Evolutionary conservation across 768 basidiomycete genomes (phyloP), one percentile per base, ranked within the genome.

Genomic region (Lyophyllum decastes): DNA sequence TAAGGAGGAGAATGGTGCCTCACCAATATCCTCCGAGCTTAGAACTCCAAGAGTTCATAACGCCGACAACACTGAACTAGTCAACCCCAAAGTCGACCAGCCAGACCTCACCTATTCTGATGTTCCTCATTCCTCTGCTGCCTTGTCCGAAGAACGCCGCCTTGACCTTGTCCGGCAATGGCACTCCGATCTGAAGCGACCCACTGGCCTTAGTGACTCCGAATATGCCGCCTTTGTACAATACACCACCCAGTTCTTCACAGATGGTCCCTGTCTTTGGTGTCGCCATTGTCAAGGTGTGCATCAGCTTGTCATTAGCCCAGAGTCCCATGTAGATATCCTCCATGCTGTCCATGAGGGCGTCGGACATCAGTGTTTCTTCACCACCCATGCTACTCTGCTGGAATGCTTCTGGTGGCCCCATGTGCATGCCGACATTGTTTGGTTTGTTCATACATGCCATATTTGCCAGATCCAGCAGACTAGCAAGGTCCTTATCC

Each of bases 381-480:
- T 59, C 17, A 51, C 69, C 12, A 61, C 58, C 10, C 27, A 21
- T 30, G 25, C 34, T 0, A 19, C 17, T 1, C 7, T 71, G 2
- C 12, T 35, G 0, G 52, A 68, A 8, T 44, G 61, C 0, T 71
- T 71, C 41, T 74, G 66, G 71, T 70, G 75, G 67, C 71, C 73
- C 0, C 46, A 64, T 0, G 55, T 74, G 2, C 53, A 65, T 0
- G 40, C 64, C 0, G 68, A 76, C 35, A 43, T 77, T 1, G 59
- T 62, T 0, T 74, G 71, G 69, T 76, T 64, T 51, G 56, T 75
- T 1, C 49, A 61, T 2, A 70, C 73, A n/a, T 41, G 40, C 16
- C 40, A 41, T 16, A 41, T 41, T 19, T 80, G 80, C 53, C 79
- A 81, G 46, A 46, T 64, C 0, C 57, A 66, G 0, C 64, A 67